A percentile compares a stretch with the other conserved stretches of the same genome.
Evolutionary conservation across 2,329 filamentous ascomycete genomes (phyloP).

Genomic region (Exophiala calicioides): DNA sequence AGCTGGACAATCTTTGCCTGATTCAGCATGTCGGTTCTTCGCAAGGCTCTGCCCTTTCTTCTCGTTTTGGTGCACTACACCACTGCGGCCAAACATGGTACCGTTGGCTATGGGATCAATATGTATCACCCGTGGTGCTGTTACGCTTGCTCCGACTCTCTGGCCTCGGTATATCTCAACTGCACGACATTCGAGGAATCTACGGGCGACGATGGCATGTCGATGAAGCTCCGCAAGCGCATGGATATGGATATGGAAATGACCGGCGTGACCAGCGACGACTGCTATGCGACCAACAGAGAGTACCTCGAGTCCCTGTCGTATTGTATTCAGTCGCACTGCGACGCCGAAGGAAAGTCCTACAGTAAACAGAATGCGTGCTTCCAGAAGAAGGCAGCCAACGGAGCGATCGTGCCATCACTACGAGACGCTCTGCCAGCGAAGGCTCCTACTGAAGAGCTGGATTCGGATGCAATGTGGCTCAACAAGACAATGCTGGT

Average conservation of each 20-base stretch:
- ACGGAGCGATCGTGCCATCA: slow-evolving; percentile 26
- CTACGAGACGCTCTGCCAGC: slow-evolving; percentile 33
- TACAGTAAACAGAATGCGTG: slow-evolving; percentile 24
- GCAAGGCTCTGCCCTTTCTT: too few species aligned
- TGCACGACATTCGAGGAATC: slow-evolving; percentile 33
- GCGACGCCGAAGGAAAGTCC: slow-evolving; percentile 23
- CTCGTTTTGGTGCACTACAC: too few species aligned
- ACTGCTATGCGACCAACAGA: slow-evolving; percentile 35
- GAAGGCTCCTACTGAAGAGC: slow-evolving; percentile 26
- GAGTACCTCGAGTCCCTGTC: slow-evolving; percentile 35
- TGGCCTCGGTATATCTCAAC: slow-evolving; percentile 32
- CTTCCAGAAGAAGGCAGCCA: slow-evolving; percentile 32
- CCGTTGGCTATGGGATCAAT: slow-evolving; percentile 36
- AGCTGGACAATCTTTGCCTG: too few species aligned
- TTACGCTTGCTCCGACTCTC: slow-evolving; percentile 33
- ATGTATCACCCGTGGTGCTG: slow-evolving; percentile 34
- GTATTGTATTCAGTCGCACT: slow-evolving; percentile 34
- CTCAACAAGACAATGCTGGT: slow-evolving; percentile 38
- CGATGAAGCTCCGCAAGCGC: slow-evolving; percentile 25
- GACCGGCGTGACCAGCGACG: slow-evolving; percentile 24
- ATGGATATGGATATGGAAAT: slow-evolving; percentile 29
- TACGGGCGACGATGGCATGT: slow-evolving; percentile 24
- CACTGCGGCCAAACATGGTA: slow-evolving; percentile 27
- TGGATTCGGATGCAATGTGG: slow-evolving; percentile 32
- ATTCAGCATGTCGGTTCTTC: too few species aligned